Evolutionary conservation across 2,329 filamentous ascomycete genomes (phyloP), one percentile per base, ranked within the genome.

Genomic region (Botrytis sinoallii): DNA sequence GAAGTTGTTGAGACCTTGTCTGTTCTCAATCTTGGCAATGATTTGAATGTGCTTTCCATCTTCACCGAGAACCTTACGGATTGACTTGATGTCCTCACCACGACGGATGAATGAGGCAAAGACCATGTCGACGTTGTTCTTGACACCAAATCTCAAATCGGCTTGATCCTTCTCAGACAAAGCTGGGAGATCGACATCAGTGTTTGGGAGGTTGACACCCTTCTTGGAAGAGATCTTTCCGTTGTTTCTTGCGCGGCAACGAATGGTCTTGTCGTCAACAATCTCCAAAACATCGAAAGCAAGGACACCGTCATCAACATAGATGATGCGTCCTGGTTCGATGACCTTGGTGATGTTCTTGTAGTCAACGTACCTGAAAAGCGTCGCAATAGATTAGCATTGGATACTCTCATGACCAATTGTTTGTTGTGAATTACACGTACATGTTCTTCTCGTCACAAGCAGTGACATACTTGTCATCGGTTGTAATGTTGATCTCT

Each of bases 341-440:
- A 99, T 98, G 80, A 99, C 96, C 87, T 97, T 97, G 85, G 95
- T 98, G 85, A 99, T 98, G 89, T 99, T 99, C 91, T 97, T 97
- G 89, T 99, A 98, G 88, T 98, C 95, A 81, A 98, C 92, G 82
- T 94, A 98, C 91, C 93, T 95, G 76, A 29, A 32, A 14, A 16
- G 38, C 1, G 5, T 32, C 35, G 35, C 14, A 16, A 74, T 59
- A 74, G 64, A 35, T 72, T 61, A 67, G 60, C 22, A 40, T 44
- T 22, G 8, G 22, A 29, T 14, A 4, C 57, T n/a, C 20, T n/a
- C 0, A 38, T 35, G 18, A 22, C 25, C 12, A 38, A 46, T 22
- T 35, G 32, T 64, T 55, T 25, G 52, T 8, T 29, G 52, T 29
- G 38, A 40, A 48, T 20, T 48, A 48, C 70, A 84, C 91, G 84